A percentile compares a stretch with the other conserved stretches of the same genome.
Evolutionary conservation across 2,329 filamentous ascomycete genomes (phyloP).

Genomic region (Aspergillus tubingensis): DNA sequence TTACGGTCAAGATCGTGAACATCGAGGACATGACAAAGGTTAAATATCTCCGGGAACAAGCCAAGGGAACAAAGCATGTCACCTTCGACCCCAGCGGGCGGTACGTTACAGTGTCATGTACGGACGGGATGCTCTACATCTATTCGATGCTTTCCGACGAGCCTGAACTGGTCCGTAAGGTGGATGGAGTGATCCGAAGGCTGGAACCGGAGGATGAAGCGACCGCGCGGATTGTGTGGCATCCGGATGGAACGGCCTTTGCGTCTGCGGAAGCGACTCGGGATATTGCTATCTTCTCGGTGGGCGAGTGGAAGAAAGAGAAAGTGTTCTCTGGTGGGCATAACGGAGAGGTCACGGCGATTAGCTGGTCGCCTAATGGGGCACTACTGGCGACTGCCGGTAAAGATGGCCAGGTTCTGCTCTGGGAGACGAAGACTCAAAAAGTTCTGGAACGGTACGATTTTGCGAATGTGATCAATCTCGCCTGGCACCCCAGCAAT

Average conservation of each 20-base stretch:
- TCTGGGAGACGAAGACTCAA: conserved; percentile 92
- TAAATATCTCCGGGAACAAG: conserved; percentile 78
- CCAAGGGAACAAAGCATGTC: conserved; percentile 85
- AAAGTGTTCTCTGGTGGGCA: conserved; percentile 77
- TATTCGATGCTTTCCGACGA: conserved; percentile 79
- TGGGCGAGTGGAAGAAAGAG: conserved; percentile 85
- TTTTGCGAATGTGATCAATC: conserved; percentile 78
- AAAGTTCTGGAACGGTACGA: conserved; percentile 75
- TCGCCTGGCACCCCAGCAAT: conserved; percentile 86
- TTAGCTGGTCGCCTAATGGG: conserved; percentile 94
- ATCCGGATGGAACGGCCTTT: conserved; percentile 91
- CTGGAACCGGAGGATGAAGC: conserved; percentile 76
- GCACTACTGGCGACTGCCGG: conserved; percentile 72
- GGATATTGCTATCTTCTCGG: conserved; percentile 85
- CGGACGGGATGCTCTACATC: conserved; percentile 85
- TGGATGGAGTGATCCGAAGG: conserved; percentile 81
- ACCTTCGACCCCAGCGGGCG: conserved; percentile 80
- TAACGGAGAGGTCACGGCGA: conserved; percentile 77
- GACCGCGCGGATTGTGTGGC: conserved; percentile 78
- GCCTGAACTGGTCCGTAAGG: conserved; percentile 76
- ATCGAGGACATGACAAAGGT: conserved; percentile 75
- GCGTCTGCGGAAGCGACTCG: conserved; percentile 78
- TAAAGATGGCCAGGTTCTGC: conserved; percentile 50
- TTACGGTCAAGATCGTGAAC: conserved; percentile 86
- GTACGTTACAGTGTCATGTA: conserved; percentile 77